phyloP scores from a whole-genome alignment of 805 yeast genomes.

The Kodamaea neixiangensis region DNA sequence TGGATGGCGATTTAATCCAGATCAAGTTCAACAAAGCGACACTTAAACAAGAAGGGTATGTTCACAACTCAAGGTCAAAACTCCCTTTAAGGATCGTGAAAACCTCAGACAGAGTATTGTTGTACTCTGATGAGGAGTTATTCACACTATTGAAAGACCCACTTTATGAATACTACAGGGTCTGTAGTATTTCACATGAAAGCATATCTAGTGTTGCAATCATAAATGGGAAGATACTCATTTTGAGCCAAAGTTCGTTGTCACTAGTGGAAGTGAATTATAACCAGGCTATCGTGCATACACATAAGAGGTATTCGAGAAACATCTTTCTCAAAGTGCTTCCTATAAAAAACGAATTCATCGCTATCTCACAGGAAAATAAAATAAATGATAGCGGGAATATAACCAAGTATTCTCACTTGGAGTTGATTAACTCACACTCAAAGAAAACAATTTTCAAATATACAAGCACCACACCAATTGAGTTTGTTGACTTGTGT shows the following conservation, averaged over 20 bases:
- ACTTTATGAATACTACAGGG: conserved; percentile 4
- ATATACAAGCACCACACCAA: conserved; percentile 10
- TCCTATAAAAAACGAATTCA: conserved; percentile 7
- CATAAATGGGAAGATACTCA: neutral
- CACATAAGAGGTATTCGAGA: conserved; percentile 3
- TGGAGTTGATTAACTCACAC: conserved; percentile 18
- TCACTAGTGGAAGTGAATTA: neutral
- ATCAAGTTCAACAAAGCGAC: neutral
- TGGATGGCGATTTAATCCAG: conserved; percentile 8
- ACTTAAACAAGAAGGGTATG: neutral
- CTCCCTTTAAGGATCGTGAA: conserved; percentile 6
- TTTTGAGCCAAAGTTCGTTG: neutral
- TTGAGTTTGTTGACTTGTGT: conserved; percentile 23
- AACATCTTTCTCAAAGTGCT: conserved; percentile 3
- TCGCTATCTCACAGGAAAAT: conserved; percentile 20
- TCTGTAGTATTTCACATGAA: neutral
- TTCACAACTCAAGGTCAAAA: neutral
- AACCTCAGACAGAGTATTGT: neutral
- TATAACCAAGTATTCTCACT: conserved; percentile 15
- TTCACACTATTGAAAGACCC: conserved; percentile 4
- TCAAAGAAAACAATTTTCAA: conserved; percentile 16
- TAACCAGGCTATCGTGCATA: neutral
- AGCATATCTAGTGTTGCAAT: conserved; percentile 3
- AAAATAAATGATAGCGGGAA: conserved; percentile 16
- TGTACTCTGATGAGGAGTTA: neutral